Evolutionary conservation across 768 basidiomycete species (phyloP).

Genomic region (Steccherinum ochraceum): DNA sequence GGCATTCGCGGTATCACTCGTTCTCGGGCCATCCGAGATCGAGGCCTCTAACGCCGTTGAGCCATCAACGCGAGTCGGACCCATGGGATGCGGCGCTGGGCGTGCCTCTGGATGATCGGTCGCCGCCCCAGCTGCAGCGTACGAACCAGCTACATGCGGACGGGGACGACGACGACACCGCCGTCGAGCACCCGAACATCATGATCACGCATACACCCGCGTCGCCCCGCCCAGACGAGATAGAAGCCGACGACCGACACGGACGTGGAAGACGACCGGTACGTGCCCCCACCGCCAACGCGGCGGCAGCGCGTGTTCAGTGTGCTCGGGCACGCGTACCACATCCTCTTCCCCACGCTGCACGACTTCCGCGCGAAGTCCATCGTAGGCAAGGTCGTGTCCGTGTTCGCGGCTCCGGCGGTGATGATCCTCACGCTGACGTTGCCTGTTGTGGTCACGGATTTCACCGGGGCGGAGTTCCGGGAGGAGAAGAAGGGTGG

Average conservation of each 20-base stretch:
- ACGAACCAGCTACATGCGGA: background rate
- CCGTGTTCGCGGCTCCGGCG: slow-evolving; percentile 80
- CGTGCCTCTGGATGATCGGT: slow-evolving; percentile 47
- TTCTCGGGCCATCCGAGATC: slow-evolving; percentile 4
- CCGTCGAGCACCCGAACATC: slow-evolving; percentile 24
- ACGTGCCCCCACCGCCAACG: slow-evolving; percentile 34
- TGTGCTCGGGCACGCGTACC: slow-evolving; percentile 36
- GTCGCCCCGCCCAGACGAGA: slow-evolving; percentile 21
- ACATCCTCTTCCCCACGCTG: slow-evolving; percentile 82
- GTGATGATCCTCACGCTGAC: slow-evolving; percentile 83
- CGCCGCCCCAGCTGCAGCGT: slow-evolving; percentile 18
- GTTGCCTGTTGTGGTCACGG: slow-evolving; percentile 79
- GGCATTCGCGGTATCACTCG: slow-evolving; percentile 54
- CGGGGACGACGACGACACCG: slow-evolving; percentile 6
- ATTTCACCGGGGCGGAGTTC: slow-evolving; percentile 30
- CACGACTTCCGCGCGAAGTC: slow-evolving; percentile 69
- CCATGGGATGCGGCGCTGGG: slow-evolving; percentile 49
- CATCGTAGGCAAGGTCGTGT: slow-evolving; percentile 61
- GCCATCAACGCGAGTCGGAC: slow-evolving; percentile 27
- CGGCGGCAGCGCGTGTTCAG: slow-evolving; percentile 30
- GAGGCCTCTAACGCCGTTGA: slow-evolving; percentile 3
- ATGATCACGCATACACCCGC: slow-evolving; percentile 52
- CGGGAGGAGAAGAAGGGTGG: slow-evolving; percentile 33
- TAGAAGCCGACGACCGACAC: slow-evolving; percentile 32
- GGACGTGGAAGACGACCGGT: slow-evolving; percentile 35